phyloP scores from a whole-genome alignment of 2,329 filamentous ascomycete genomes.

The Akanthomyces muscarius region DNA sequence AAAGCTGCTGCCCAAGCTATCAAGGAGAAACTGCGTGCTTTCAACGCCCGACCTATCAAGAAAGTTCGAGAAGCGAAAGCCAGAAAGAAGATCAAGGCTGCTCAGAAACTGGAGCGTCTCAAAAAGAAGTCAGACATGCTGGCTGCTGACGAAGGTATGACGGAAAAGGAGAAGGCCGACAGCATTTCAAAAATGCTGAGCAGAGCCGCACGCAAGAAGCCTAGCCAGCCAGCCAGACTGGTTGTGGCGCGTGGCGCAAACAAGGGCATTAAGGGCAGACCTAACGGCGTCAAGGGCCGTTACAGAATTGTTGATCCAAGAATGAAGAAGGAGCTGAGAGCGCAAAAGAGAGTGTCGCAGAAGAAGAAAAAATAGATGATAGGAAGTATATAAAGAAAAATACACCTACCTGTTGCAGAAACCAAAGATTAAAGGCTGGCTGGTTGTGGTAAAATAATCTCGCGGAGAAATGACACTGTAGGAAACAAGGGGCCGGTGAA shows the following conservation, averaged over 20 bases:
- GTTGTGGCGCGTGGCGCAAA: conserved; percentile 85
- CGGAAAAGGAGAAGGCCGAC: conserved; percentile 91
- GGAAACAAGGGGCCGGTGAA: conserved; percentile 68
- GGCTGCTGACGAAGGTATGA: conserved; percentile 84
- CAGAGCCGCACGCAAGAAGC: conserved; percentile 81
- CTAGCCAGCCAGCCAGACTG: conserved; percentile 75
- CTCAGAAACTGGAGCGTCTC: conserved; percentile 85
- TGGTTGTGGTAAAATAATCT: conserved; percentile 27
- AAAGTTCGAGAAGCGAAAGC: conserved; percentile 97
- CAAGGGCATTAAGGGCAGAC: conserved; percentile 78
- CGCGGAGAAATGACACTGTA: conserved; percentile 50
- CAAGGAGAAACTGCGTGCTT: conserved; percentile 86
- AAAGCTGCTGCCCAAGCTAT: conserved; percentile 88
- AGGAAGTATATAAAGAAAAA: conserved; percentile 3
- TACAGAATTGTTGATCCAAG: conserved; percentile 96
- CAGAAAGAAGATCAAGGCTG: conserved; percentile 94
- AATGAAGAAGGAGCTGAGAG: conserved; percentile 94
- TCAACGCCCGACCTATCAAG: conserved; percentile 97
- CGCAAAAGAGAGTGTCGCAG: conserved; percentile 73
- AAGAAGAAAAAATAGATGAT: conserved; percentile 52
- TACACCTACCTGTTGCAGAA: conserved; percentile 19
- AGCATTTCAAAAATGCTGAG: conserved; percentile 78
- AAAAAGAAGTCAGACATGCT: conserved; percentile 95
- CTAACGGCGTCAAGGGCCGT: conserved; percentile 87
- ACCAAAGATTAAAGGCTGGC: conserved; percentile 8